Conservation (phyloP, 352 stramenopile species). For the Phytophthora cajani region DNA sequence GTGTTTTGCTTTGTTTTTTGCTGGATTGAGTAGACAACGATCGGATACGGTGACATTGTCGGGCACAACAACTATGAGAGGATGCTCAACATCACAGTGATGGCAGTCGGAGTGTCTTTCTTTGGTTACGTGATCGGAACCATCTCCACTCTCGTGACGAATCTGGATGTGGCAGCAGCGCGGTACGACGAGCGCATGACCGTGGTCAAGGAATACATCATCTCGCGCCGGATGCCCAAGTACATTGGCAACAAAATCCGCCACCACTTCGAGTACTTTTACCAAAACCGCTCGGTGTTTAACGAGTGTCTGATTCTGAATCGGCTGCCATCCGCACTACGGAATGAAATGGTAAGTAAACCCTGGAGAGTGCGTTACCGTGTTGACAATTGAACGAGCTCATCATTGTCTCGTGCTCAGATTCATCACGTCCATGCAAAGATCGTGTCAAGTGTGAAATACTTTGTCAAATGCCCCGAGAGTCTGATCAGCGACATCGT, state of each 20-base stretch:
- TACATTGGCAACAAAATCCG: constrained; percentile 79
- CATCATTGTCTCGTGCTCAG: constrained; percentile 28
- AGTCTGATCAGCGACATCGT: constrained; percentile 87
- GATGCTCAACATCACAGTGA: constrained; percentile 75
- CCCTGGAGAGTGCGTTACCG: neutral
- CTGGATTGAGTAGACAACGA: constrained; percentile 51
- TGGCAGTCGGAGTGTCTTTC: constrained; percentile 85
- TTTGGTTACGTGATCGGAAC: constrained; percentile 90
- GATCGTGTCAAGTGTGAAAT: constrained; percentile 71
- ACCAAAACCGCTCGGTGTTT: constrained; percentile 86
- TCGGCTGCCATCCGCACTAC: constrained; percentile 72
- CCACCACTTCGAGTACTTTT: constrained; percentile 88
- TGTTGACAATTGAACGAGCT: neutral
- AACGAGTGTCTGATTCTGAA: constrained; percentile 73
- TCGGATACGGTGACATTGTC: constrained; percentile 85
- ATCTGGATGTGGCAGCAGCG: constrained; percentile 73
- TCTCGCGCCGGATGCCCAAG: constrained; percentile 75
- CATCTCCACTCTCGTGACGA: constrained; percentile 82
- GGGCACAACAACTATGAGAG: constrained; percentile 74
- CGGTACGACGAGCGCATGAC: constrained; percentile 85
- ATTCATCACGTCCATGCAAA: constrained; percentile 82
- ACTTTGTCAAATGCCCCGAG: constrained; percentile 79
- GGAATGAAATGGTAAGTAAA: constrained; percentile 75
- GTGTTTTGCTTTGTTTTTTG: neutral
- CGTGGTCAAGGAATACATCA: constrained; percentile 88